A percentile compares a stretch with the other conserved stretches of the same genome.
phyloP scores from a whole-genome alignment of 257 asterid genomes.

The Verbascum thapsus region DNA sequence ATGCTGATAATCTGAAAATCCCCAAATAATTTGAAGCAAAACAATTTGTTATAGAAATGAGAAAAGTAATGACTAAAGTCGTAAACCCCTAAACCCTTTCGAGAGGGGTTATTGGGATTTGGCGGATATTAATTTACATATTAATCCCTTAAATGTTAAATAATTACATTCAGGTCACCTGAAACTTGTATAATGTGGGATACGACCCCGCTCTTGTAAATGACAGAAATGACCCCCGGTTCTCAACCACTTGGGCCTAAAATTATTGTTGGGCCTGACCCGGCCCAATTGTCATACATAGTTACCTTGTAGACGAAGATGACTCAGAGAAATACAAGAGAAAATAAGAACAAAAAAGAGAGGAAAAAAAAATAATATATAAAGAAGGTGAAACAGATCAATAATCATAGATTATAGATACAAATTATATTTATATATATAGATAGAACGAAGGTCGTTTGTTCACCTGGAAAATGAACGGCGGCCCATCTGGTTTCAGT shows the following conservation, averaged over 20 bases:
- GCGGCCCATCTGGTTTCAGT: slow-evolving; percentile 99
- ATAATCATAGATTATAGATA: not conserved
- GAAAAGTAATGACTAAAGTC: not conserved
- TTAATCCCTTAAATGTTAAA: not conserved
- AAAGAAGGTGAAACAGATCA: not conserved
- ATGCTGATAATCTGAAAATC: too few species aligned
- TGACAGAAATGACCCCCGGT: too few species aligned
- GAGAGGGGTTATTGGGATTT: not conserved
- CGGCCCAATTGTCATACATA: slow-evolving; percentile 31
- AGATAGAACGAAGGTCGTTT: slow-evolving; percentile 39
- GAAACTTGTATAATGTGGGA: slow-evolving; percentile 11
- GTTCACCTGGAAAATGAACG: slow-evolving; percentile 82
- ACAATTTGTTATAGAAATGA: not conserved
- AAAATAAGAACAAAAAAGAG: slow-evolving; percentile 8
- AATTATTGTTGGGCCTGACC: slow-evolving; percentile 26
- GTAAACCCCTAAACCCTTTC: slow-evolving; percentile 38
- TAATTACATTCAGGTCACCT: slow-evolving; percentile 1
- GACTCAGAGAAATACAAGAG: slow-evolving; percentile 32
- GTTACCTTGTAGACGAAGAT: slow-evolving; percentile 30
- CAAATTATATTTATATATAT: slow-evolving; percentile 14
- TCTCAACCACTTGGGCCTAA: slow-evolving; percentile 1
- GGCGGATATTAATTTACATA: not conserved
- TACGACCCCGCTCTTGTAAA: too few species aligned
- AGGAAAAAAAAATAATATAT: too few species aligned
- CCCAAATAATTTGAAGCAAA: not conserved